Conservation (phyloP, 495 filamentous ascomycete genomes). For the Penicillium antarcticum region DNA sequence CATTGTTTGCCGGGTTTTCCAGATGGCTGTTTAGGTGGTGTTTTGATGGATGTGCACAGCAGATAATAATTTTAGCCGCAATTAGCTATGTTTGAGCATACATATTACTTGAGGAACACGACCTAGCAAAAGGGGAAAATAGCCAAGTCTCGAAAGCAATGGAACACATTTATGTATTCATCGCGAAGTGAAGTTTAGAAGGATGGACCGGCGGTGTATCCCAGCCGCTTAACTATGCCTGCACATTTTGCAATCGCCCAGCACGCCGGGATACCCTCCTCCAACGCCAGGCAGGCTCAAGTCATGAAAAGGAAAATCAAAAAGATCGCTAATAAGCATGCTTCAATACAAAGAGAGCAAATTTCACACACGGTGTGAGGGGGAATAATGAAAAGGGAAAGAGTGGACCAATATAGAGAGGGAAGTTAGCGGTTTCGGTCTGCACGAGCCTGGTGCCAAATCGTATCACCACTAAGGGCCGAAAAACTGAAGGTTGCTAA, state of each 20-base stretch:
- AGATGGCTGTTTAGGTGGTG: too few species aligned
- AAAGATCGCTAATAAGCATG: slow-evolving; percentile 40
- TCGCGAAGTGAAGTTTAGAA: slow-evolving; percentile 8
- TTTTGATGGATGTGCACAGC: too few species aligned
- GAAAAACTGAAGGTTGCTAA: slow-evolving; percentile 45
- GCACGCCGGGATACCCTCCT: slow-evolving; percentile 18
- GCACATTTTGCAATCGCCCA: slow-evolving; percentile 16
- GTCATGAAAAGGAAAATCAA: slow-evolving; percentile 18
- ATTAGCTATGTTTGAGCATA: not conserved
- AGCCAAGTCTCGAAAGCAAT: not conserved
- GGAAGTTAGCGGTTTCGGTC: slow-evolving; percentile 41
- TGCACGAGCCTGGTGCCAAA: slow-evolving; percentile 45
- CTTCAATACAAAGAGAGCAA: slow-evolving; percentile 24
- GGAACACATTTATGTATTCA: slow-evolving; percentile 9
- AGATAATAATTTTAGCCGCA: not conserved
- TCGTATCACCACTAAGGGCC: slow-evolving; percentile 48
- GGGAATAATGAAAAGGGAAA: slow-evolving; percentile 12
- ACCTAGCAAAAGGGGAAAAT: not conserved
- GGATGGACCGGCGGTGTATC: slow-evolving; percentile 21
- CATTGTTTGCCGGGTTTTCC: too few species aligned
- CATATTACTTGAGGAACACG: not conserved
- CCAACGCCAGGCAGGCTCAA: slow-evolving; percentile 35
- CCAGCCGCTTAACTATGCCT: slow-evolving; percentile 22
- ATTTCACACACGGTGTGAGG: slow-evolving; percentile 1
- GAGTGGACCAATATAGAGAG: slow-evolving; percentile 5